A percentile compares a stretch with the other conserved stretches of the same genome.
phyloP scores from a whole-genome alignment of 352 stramenopile genomes.

The Phytophthora melonis region DNA sequence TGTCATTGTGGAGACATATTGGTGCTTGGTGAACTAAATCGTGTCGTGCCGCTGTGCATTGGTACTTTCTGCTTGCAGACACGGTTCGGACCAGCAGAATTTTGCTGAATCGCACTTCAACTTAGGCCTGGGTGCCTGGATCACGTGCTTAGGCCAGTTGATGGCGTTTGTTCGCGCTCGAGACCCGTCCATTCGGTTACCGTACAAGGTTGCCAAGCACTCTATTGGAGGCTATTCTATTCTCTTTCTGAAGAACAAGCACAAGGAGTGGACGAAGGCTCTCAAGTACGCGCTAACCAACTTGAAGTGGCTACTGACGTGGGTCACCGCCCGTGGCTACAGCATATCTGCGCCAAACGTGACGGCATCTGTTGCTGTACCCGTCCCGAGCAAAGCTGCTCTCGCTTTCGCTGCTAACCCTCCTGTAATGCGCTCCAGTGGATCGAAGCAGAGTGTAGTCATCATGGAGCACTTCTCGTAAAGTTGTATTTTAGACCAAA shows the following conservation, averaged over 20 bases:
- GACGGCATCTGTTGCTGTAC: background rate
- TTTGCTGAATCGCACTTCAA: constrained; percentile 90
- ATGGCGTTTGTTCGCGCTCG: constrained; percentile 59
- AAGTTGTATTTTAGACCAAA: constrained; percentile 45
- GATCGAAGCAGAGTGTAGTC: constrained; percentile 30
- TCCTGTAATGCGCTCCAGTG: constrained; percentile 20
- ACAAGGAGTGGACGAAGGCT: constrained; percentile 88
- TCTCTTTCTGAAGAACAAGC: constrained; percentile 84
- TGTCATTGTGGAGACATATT: constrained; percentile 19
- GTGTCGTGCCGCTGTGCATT: constrained; percentile 12
- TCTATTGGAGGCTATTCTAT: constrained; percentile 76
- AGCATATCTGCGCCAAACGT: constrained; percentile 19
- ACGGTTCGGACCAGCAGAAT: constrained; percentile 86
- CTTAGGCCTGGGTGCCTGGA: constrained; percentile 80
- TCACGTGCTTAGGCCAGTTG: constrained; percentile 81
- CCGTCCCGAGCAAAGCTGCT: constrained; percentile 26
- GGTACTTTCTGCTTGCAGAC: constrained; percentile 53
- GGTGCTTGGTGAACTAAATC: constrained; percentile 3
- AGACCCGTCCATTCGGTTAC: constrained; percentile 71
- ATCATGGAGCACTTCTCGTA: constrained; percentile 49
- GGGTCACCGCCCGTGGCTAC: constrained; percentile 56
- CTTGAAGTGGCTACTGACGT: constrained; percentile 87
- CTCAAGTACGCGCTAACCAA: constrained; percentile 88
- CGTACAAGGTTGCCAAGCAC: constrained; percentile 86
- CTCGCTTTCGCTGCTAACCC: constrained; percentile 25